Evolutionary conservation across 2,329 filamentous ascomycete species (phyloP).

Genomic region (Nothopassalora personata): DNA sequence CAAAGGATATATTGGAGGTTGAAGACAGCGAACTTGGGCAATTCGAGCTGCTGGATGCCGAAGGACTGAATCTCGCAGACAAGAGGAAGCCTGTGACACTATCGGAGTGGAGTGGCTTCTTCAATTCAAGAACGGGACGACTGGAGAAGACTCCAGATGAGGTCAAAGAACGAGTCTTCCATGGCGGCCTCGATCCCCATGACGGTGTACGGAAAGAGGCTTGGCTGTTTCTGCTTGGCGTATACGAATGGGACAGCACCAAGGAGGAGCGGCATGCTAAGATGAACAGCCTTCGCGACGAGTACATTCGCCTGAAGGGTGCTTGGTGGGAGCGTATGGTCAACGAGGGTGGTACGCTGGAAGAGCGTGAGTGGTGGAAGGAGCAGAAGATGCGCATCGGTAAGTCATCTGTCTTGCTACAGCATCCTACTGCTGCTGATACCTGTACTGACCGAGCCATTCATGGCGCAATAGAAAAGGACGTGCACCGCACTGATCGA

Average conservation of each 20-base stretch:
- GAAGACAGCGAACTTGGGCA: conserved; percentile 94
- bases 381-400: conserved; percentile 91
- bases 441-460: conserved; percentile 43
- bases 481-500: conserved; percentile 94
- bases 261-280: conserved; percentile 76
- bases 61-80: conserved; percentile 70
- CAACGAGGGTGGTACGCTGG: conserved; percentile 70
- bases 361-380: conserved; percentile 92
- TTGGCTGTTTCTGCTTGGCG: conserved; percentile 88
- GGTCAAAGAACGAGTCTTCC: conserved; percentile 95
- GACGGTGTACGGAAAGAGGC: conserved; percentile 94
- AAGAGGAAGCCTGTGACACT: conserved; percentile 70
- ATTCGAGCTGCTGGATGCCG: conserved; percentile 84
- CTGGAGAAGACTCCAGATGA: conserved; percentile 80
- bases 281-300: conserved; percentile 79
- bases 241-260: conserved; percentile 90
- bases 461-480: conserved; percentile 69
- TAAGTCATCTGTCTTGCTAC: conserved; percentile 45
- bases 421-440: conserved; percentile 21
- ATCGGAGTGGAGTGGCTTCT: conserved; percentile 87
- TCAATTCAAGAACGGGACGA: conserved; percentile 68
- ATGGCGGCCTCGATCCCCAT: conserved; percentile 81
- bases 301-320: conserved; percentile 89
- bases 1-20: conserved; percentile 83
- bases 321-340: conserved; percentile 94